A percentile compares a stretch with the other conserved stretches of the same genome.
These are phyloP conservation scores for Daucus carota DNA, from an alignment of 129 eudicot species.

Conservation along the genomic window DH1_v3.0 NC_030385.2:750001-750500, in stretches of 20 bases:
- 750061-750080: neutral
- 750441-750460: neutral
- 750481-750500: neutral
- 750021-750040: neutral
- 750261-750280: neutral
- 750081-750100: neutral
- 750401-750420: neutral
- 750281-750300: neutral
- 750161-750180: neutral
- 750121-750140: neutral
- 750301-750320: neutral
- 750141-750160: neutral
- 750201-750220: neutral
- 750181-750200: neutral
- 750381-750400: constrained; percentile 8
- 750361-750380: neutral
- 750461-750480: constrained; percentile 10
- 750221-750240: neutral
- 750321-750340: neutral
- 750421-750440: neutral
- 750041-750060: constrained; percentile 1
- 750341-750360: neutral
- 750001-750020: constrained; percentile 2
- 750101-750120: constrained; percentile 1
- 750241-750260: neutral